These are phyloP conservation scores for Iberis amara DNA, from an alignment of 441 rosid species.

Conservation along the genomic window DNA sequence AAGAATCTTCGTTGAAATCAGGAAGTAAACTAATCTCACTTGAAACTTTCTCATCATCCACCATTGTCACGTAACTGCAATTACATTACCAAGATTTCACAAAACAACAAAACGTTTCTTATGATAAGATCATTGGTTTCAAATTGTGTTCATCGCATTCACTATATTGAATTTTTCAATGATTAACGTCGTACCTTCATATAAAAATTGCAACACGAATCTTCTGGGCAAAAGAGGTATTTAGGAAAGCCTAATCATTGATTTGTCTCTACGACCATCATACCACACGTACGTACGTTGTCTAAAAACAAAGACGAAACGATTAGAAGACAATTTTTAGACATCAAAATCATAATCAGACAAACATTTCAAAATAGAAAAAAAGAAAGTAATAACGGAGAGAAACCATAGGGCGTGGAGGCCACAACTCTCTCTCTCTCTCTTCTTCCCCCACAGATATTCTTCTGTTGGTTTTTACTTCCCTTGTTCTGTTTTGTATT, in stretches of 20 bases:
- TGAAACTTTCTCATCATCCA: slow-evolving; percentile 28
- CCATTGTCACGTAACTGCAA: slow-evolving; percentile 23
- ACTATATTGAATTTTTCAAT: background rate
- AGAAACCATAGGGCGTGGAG: slow-evolving; percentile 24
- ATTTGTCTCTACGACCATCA: background rate
- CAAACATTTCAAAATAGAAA: slow-evolving; percentile 7
- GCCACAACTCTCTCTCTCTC: slow-evolving; percentile 19
- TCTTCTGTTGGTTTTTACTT: too few relatives aligned
- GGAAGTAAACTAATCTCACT: slow-evolving; percentile 20
- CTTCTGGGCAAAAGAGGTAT: slow-evolving; percentile 15
- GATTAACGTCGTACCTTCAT: slow-evolving; percentile 20
- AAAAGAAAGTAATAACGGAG: too few relatives aligned
- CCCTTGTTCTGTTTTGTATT: too few relatives aligned
- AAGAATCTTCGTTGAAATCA: slow-evolving; percentile 10
- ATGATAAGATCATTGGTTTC: background rate
- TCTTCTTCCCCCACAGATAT: too few relatives aligned
- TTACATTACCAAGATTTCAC: background rate
- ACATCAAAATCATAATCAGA: slow-evolving; percentile 4
- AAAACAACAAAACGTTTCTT: background rate
- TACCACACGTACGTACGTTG: slow-evolving; percentile 2
- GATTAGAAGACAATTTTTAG: slow-evolving; percentile 7
- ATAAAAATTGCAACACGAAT: background rate
- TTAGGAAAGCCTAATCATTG: slow-evolving; percentile 3
- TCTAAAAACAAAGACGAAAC: too few relatives aligned
- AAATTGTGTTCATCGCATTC: background rate